Evolutionary conservation across 2,329 filamentous ascomycete species (phyloP), one percentile per base, ranked within the genome.

Genomic region (Arthrobotrys iridis): DNA sequence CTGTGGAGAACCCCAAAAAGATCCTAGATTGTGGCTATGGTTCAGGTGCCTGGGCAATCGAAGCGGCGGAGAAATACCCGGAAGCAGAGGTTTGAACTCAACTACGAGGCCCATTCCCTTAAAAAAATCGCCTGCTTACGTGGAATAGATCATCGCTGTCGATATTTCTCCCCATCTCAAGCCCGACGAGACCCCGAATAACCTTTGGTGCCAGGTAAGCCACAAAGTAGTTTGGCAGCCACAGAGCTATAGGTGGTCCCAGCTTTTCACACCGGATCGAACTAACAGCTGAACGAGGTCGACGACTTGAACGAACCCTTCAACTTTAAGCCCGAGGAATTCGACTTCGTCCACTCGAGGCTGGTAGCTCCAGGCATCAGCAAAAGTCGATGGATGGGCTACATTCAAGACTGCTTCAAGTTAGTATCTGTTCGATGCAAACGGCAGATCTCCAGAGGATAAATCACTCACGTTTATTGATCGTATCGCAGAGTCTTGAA

Each of bases 311-410:
- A 96, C 79, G 87, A 88, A 62, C 86, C 87, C 11, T 97, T 93
- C 92, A 83, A 85, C 2, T 81, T 89, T 55, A 87, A 87, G 13
- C 86, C 89, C 78, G 85, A 87, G 65, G 89, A 89, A 1, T 95
- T 90, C 84, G 93, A 98, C 82, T 82, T 97, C 78, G 90, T 97
- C 77, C 92, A 96, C 80, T 96, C 92, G 78, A 88, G 81, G 85
- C 87, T 77, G 68, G 82, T 85, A 76, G 82, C 82, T 75, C 82
- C 82, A 20, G 93, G 92, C 0, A 91, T 96, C 79, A 86, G 93
- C 79, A 83, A 85, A 68, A 83, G 85, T 76, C 87, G 92, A 81
- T 97, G 93, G 93, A 82, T 84, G 65, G 85, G 86, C 30, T 97
- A 96, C 82, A 82, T 96, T 77, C 84, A 85, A 78, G 93, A 97